Percentiles rank a stretch among this genome's conserved stretches.
phyloP scores from a whole-genome alignment of 768 basidiomycete genomes.

The Lentinula sp. region DNA sequence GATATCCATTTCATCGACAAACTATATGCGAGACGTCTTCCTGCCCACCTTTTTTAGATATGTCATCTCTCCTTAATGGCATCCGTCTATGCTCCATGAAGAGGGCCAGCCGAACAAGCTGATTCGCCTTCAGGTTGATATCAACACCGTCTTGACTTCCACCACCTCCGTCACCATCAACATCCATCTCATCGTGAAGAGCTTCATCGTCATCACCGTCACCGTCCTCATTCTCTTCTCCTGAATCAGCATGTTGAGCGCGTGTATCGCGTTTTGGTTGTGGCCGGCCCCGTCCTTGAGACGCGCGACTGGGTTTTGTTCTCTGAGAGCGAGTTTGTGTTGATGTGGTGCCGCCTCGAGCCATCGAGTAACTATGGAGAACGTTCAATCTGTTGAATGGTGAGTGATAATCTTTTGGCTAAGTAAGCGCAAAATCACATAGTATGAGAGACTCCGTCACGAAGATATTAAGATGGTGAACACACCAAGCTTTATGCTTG shows the following conservation, averaged over 20 bases:
- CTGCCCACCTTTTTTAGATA: constrained; percentile 69
- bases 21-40: background rate
- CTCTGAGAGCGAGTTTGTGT: background rate
- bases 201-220: constrained; percentile 29
- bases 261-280: background rate
- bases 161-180: constrained; percentile 23
- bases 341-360: background rate
- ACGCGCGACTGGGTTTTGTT: background rate
- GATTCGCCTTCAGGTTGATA: constrained; percentile 55
- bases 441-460: no score
- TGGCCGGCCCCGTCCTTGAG: background rate
- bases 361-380: background rate
- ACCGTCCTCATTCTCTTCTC: constrained; percentile 16
- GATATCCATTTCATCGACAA: no score
- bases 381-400: no score
- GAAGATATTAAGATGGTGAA: no score
- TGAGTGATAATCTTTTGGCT: no score
- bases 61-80: constrained; percentile 74
- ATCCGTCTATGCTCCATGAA: constrained; percentile 71
- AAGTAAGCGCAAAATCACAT: no score
- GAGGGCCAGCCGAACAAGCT: constrained; percentile 75
- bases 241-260: background rate
- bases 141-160: constrained; percentile 27
- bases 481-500: no score
- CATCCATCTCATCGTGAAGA: constrained; percentile 26